Evolutionary conservation across 1,139 yeast species (phyloP).

Genomic region (Yamadazyma pseudoaaseri): DNA sequence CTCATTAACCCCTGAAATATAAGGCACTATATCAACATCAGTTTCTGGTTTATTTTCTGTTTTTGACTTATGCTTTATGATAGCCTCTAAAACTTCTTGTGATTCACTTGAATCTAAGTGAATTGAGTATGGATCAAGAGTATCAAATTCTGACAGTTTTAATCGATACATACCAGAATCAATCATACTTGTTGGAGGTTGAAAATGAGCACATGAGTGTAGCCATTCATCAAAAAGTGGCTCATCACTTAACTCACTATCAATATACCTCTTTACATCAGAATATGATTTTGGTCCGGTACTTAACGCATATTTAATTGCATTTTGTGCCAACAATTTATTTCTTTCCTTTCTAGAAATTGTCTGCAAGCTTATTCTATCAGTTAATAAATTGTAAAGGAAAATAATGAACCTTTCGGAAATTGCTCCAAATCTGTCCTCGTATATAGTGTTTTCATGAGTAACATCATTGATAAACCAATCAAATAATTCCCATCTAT

Average conservation of each 20-base stretch:
- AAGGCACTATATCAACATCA: slow-evolving; percentile 42
- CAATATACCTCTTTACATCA: slow-evolving; percentile 37
- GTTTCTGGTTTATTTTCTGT: slow-evolving; percentile 29
- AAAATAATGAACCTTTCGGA: slow-evolving; percentile 55
- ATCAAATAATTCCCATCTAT: slow-evolving; percentile 57
- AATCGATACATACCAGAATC: slow-evolving; percentile 46
- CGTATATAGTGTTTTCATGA: slow-evolving; percentile 47
- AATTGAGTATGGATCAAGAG: slow-evolving; percentile 39
- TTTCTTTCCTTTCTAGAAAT: slow-evolving; percentile 23
- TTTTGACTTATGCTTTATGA: slow-evolving; percentile 26
- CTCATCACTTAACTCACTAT: slow-evolving; percentile 32
- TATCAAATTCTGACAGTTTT: slow-evolving; percentile 37
- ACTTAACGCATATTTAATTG: slow-evolving; percentile 49
- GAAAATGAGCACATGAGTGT: slow-evolving; percentile 40
- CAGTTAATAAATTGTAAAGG: slow-evolving; percentile 55
- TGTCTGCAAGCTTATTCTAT: slow-evolving; percentile 47
- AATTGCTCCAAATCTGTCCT: slow-evolving; percentile 53
- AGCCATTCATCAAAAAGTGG: slow-evolving; percentile 37
- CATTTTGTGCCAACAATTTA: slow-evolving; percentile 26
- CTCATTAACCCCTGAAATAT: slow-evolving; percentile 36
- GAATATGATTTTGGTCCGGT: slow-evolving; percentile 57
- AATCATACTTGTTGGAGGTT: slow-evolving; percentile 37
- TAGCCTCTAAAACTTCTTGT: slow-evolving; percentile 33
- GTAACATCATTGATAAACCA: slow-evolving; percentile 49
- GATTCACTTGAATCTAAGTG: slow-evolving; percentile 34